Base-by-base conservation (phyloP, 2,329 filamentous ascomycete genomes). In the Penicillium thymicola region DNA sequence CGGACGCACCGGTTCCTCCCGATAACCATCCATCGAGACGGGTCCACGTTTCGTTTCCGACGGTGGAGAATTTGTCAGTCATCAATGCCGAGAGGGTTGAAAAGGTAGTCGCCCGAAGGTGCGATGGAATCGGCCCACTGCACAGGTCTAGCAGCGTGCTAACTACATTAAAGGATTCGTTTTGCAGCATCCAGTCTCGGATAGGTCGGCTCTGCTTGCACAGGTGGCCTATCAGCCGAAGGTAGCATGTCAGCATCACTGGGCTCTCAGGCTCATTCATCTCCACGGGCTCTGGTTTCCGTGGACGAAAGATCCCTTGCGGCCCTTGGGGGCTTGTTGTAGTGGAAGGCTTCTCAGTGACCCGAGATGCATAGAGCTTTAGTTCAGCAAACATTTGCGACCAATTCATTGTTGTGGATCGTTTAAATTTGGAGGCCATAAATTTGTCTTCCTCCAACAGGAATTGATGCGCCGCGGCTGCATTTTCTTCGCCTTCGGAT, bases 201-300 rank as follows among this genome's bases (percentile, higher is more conserved):
- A 91, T 89, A 21, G 80, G 78, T 57, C 83, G 79, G 67, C 90
- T 96, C 69, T 93, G 86, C 23, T 83, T 81, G 59, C 88, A 87
- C 10, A 99, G 79, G 72, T 95, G 91, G 4, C 90, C 85, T 65
- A 96, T 89, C 5, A 99, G 82, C 30, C 93, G 86, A 51, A 99
- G 81, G 71, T 97, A 97, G 65, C 91, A 93, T 70, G 97, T 92
- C 28, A 99, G 81, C 90, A 99, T 97, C 75, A 96, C 89, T n/a
- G 89, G 87, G 40, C 90, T 95, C 72, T 99, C 95, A 4, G 92
- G 90, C 70, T 97, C 93, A 28, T 96, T 92, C 58, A 90, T 86
- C 58, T 88, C 82, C 43, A 89, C 86, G 18, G 79, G 79, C 42
- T 83, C 78, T 44, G 84, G 78, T 70, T 90, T 88, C 45, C 82